phyloP scores from a whole-genome alignment of 2,329 filamentous ascomycete genomes.

The Colletotrichum navitas region DNA sequence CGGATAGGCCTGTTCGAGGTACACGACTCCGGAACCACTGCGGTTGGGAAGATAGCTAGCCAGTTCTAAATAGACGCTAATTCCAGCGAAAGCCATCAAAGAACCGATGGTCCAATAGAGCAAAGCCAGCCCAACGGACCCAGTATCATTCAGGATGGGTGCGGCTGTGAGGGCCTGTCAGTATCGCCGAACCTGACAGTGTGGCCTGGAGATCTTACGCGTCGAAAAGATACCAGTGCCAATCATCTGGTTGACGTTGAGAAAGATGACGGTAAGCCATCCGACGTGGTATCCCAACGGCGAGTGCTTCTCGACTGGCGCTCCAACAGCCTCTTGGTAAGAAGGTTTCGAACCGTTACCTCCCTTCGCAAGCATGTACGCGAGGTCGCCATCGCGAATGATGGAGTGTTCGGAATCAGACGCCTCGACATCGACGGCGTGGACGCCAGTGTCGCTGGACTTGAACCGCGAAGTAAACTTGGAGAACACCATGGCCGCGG shows the following conservation, averaged over 20 bases:
- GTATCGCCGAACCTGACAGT: not conserved
- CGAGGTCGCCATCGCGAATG: conserved; percentile 55
- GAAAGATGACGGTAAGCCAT: conserved; percentile 67
- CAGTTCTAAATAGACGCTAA: conserved; percentile 73
- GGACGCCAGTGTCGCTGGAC: not conserved
- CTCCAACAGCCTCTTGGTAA: conserved; percentile 72
- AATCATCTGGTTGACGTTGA: conserved; percentile 74
- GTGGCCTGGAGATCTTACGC: conserved; percentile 56
- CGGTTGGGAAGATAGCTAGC: conserved; percentile 75
- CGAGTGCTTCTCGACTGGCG: conserved; percentile 69
- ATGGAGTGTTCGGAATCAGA: conserved; percentile 47
- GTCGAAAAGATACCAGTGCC: conserved; percentile 74
- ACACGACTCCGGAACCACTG: conserved; percentile 75
- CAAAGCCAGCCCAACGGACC: conserved; percentile 71
- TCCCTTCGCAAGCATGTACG: conserved; percentile 56
- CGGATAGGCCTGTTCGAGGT: conserved; percentile 76
- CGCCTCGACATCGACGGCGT: conserved; percentile 19
- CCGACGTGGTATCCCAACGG: conserved; percentile 71
- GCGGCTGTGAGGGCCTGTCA: conserved; percentile 58
- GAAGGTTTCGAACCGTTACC: conserved; percentile 63
- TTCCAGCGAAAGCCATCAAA: conserved; percentile 66
- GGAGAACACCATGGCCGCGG: conserved; percentile 25
- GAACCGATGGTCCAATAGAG: conserved; percentile 76
- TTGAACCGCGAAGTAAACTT: conserved; percentile 18
- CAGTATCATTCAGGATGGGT: conserved; percentile 67